Percentiles rank a stretch among this genome's conserved stretches.
Conservation (phyloP, 164 flowering plant genomes). For the Euptelea pleiosperma region DNA sequence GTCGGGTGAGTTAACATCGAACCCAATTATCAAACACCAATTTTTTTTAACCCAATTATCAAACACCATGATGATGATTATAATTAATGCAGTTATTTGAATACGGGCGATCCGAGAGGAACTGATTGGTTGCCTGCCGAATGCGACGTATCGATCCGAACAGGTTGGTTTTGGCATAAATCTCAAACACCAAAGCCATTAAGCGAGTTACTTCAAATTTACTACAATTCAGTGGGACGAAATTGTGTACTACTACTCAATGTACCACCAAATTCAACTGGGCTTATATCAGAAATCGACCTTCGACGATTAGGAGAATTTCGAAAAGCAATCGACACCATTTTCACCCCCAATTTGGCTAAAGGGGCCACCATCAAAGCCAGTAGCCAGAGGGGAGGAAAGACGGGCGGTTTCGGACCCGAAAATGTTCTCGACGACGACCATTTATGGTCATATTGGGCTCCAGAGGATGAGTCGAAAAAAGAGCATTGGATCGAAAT, state of each 20-base stretch:
- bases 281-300: slow-evolving; percentile 67
- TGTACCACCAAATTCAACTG: slow-evolving; percentile 83
- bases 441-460: slow-evolving; percentile 89
- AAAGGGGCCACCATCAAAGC: slow-evolving; percentile 35
- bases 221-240: slow-evolving; percentile 86
- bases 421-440: slow-evolving; percentile 61
- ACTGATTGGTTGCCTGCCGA: slow-evolving; percentile 82
- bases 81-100: slow-evolving; percentile 52
- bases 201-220: slow-evolving; percentile 59
- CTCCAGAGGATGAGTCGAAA: slow-evolving; percentile 43
- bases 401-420: slow-evolving; percentile 48
- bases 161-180: slow-evolving; percentile 96
- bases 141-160: slow-evolving; percentile 84
- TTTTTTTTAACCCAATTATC: too few species aligned
- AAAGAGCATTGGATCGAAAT: slow-evolving; percentile 71
- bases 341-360: slow-evolving; percentile 59
- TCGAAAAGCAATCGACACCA: slow-evolving; percentile 48
- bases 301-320: slow-evolving; percentile 50
- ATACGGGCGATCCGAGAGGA: slow-evolving; percentile 69
- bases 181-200: slow-evolving; percentile 63
- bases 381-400: slow-evolving; percentile 80
- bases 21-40: background rate
- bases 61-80: background rate
- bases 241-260: slow-evolving; percentile 78
- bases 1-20: slow-evolving; percentile 35